Percentiles rank a stretch among this genome's conserved stretches.
Evolutionary conservation across 139 green algal species (phyloP).

Genomic region (Chlamydomonas incerta): DNA sequence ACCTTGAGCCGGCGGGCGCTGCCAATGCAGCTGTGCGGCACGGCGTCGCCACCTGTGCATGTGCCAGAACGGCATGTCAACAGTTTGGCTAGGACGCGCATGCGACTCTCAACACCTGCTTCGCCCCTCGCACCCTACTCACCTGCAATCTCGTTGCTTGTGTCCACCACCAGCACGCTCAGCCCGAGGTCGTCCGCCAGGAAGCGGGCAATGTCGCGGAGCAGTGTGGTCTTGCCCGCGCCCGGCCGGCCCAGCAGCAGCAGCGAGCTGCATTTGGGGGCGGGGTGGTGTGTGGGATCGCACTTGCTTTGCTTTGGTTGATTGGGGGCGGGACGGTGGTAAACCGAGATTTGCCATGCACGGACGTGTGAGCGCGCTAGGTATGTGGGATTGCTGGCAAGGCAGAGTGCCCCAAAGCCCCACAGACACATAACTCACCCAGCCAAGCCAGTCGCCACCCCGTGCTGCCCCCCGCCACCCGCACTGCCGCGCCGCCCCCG

Average conservation of each 20-base stretch:
- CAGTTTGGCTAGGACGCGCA: too few relatives aligned
- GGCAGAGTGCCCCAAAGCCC: neutral
- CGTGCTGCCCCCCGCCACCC: neutral
- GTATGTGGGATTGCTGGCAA: too few relatives aligned
- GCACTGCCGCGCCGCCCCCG: neutral
- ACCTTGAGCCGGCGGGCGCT: constrained; percentile 57
- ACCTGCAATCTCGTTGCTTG: constrained; percentile 64
- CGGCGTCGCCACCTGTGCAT: constrained; percentile 63
- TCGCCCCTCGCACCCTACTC: neutral
- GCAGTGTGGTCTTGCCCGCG: constrained; percentile 36
- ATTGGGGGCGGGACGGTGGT: too few relatives aligned
- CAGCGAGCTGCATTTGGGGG: constrained; percentile 25
- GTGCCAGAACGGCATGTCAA: too few relatives aligned
- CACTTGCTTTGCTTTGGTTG: too few relatives aligned
- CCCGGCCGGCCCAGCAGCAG: constrained; percentile 29
- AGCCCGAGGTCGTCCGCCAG: constrained; percentile 5
- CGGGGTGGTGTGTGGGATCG: too few relatives aligned
- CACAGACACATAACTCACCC: neutral
- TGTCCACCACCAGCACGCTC: constrained; percentile 18
- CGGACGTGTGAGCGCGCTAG: too few relatives aligned
- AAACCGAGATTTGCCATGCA: too few relatives aligned
- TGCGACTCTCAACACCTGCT: neutral
- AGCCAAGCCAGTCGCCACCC: neutral
- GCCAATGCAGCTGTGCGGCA: constrained; percentile 71
- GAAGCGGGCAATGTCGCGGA: neutral